Conservation (phyloP, 805 yeast genomes). For the Yarrowia sp. region DNA sequence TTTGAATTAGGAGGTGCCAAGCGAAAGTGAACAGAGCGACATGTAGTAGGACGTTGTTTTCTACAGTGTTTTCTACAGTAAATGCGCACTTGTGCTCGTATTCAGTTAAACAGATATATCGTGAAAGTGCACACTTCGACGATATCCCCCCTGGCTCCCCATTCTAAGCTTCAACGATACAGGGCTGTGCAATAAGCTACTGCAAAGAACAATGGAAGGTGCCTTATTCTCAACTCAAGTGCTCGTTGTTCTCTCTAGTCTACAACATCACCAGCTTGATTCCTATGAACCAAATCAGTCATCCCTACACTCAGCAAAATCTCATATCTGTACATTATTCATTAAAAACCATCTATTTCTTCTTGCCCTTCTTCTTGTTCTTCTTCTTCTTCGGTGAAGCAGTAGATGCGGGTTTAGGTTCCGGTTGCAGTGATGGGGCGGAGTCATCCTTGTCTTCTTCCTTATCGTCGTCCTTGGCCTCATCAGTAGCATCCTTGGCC, state of each 20-base stretch:
- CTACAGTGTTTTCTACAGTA: too few relatives aligned
- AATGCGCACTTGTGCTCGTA: too few relatives aligned
- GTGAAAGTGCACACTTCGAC: too few relatives aligned
- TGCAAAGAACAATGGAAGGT: background rate
- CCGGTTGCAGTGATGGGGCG: conserved; percentile 6
- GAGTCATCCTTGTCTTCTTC: conserved; percentile 6
- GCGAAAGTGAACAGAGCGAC: background rate
- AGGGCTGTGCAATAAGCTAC: background rate
- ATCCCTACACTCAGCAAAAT: background rate
- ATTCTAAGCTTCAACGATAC: background rate
- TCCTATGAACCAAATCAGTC: too few relatives aligned
- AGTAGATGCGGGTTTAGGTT: conserved; percentile 12
- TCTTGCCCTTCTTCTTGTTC: conserved; percentile 38
- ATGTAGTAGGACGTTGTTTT: too few relatives aligned
- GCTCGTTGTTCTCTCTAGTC: too few relatives aligned
- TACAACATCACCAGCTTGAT: too few relatives aligned
- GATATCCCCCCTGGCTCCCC: too few relatives aligned
- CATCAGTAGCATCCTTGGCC: conserved; percentile 4
- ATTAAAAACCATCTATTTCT: conserved; percentile 13
- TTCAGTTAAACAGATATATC: too few relatives aligned
- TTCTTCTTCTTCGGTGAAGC: conserved; percentile 34
- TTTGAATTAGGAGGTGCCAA: conserved; percentile 4
- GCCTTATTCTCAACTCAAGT: too few relatives aligned
- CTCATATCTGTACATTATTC: conserved; percentile 20
- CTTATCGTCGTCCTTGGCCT: background rate